Base-by-base conservation (phyloP, 2,329 filamentous ascomycete genomes). In the Penicillium sp. region DNA sequence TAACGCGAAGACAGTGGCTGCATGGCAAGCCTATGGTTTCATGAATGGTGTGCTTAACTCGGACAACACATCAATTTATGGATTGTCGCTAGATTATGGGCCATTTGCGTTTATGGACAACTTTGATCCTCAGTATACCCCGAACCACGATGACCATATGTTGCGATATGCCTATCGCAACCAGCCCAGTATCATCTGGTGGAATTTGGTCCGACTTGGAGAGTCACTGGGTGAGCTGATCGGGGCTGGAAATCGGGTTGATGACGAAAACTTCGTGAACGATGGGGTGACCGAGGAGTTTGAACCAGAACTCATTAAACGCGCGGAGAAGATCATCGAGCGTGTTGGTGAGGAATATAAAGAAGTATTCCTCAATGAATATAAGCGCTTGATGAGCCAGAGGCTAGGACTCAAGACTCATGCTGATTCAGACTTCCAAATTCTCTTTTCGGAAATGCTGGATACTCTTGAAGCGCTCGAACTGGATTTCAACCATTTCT, bases 41-140 rank as follows among this genome's bases (percentile, higher is more conserved):
- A 97, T 96, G 82, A 99, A 99, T 67, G 94, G 94, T 42, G 94
- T 99, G 4, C 79, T 99, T 54, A 99, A 99, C 74, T 97, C 94
- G 0, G 94, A 99, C 70, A 99, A 99, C 71, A 99, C 94, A 0
- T 96, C 91, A 0, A 82, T 99, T 47, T 86, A 86, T 51, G 94
- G 94, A 0, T 77, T 99, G 0, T 93, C 88, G 6, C 88, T 99
- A 59, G 94, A 99, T 74, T 99, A 92, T 69, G 94, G 94, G 0
- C 94, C 94, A 0, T 99, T 99, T 66, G 94, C 94, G 5, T 99
- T 99, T 73, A 88, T 99, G 78, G 94, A 99, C 71, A 91, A 92
- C 67, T 99, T 97, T 67, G 93, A 99, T 67, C 93, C 93, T 0
- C 79, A 81, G 14, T 99, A 97, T 72, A 99, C 94, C 0, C 94